These are phyloP conservation scores for Fagopyrum esculentum DNA, from an alignment of 148 eudicot genomes.

Conservation along the genomic window DNA sequence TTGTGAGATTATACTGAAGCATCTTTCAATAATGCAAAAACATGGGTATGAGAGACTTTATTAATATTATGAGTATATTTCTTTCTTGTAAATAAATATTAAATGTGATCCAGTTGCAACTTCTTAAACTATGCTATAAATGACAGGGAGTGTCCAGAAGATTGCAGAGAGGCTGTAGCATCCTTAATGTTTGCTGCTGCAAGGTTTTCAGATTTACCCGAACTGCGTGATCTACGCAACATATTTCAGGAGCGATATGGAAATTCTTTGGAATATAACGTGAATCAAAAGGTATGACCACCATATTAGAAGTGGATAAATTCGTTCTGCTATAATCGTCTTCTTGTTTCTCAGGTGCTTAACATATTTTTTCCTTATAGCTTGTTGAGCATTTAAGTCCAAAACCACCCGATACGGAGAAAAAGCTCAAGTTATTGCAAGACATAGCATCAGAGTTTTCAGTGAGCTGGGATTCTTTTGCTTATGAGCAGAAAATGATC, in stretches of 20 bases:
- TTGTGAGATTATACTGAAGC: slow-evolving; percentile 72
- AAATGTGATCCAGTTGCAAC: not conserved
- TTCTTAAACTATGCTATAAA: not conserved
- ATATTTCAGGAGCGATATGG: slow-evolving; percentile 78
- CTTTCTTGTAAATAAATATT: not conserved
- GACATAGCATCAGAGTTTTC: slow-evolving; percentile 78
- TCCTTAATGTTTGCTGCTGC: slow-evolving; percentile 97
- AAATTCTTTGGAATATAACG: slow-evolving; percentile 61
- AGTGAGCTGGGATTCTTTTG: slow-evolving; percentile 65
- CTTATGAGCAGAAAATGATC: slow-evolving; percentile 48
- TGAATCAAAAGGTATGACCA: slow-evolving; percentile 54
- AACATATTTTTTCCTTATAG: slow-evolving; percentile 31
- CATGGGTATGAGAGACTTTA: slow-evolving; percentile 42
- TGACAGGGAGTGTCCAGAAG: slow-evolving; percentile 89
- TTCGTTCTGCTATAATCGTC: not conserved
- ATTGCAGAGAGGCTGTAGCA: slow-evolving; percentile 84
- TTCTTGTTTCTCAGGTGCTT: not conserved
- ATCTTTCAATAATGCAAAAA: slow-evolving; percentile 82
- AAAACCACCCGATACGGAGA: slow-evolving; percentile 52
- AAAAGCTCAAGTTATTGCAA: slow-evolving; percentile 62
- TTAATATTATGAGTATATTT: not conserved
- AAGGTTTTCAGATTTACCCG: slow-evolving; percentile 93
- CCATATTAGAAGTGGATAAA: too few species aligned
- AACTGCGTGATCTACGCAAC: slow-evolving; percentile 87
- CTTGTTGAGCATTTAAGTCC: slow-evolving; percentile 61